Evolutionary conservation across 2,329 filamentous ascomycete species (phyloP).

Genomic region (Aspergillus versicolor): DNA sequence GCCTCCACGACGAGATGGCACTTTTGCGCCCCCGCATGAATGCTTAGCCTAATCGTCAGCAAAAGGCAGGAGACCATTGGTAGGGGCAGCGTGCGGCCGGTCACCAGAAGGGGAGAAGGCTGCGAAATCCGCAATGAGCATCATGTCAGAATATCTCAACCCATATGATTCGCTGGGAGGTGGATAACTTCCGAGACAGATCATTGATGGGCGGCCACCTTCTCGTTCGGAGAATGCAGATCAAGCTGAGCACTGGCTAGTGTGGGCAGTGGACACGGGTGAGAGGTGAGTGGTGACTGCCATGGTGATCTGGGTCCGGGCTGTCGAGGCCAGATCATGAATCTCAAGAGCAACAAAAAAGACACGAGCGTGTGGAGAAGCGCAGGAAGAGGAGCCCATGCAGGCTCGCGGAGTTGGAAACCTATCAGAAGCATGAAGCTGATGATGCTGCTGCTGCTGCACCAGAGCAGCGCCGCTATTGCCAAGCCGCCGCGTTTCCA

Average conservation of each 20-base stretch:
- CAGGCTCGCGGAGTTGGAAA: slow-evolving; percentile 15
- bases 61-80: slow-evolving; percentile 17
- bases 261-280: neutral
- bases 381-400: slow-evolving; percentile 10
- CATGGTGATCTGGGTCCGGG: neutral
- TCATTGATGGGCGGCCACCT: too few species aligned
- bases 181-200: neutral
- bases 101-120: slow-evolving; percentile 12
- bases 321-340: neutral
- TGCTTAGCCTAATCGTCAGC: slow-evolving; percentile 10
- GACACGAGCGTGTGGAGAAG: neutral
- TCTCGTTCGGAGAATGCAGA: neutral
- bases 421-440: slow-evolving; percentile 13
- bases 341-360: neutral
- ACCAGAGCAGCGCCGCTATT: neutral
- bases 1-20: neutral
- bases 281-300: too few species aligned
- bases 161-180: neutral
- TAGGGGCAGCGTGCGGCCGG: slow-evolving; percentile 12
- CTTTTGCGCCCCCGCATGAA: slow-evolving; percentile 16
- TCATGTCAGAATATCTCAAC: too few species aligned
- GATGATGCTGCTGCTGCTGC: too few species aligned
- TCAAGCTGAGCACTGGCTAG: neutral
- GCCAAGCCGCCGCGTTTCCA: slow-evolving; percentile 8
- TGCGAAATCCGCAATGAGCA: neutral